Base-by-base conservation (phyloP, 495 filamentous ascomycete genomes). In the Paragyromitra xinjiangensis region DNA sequence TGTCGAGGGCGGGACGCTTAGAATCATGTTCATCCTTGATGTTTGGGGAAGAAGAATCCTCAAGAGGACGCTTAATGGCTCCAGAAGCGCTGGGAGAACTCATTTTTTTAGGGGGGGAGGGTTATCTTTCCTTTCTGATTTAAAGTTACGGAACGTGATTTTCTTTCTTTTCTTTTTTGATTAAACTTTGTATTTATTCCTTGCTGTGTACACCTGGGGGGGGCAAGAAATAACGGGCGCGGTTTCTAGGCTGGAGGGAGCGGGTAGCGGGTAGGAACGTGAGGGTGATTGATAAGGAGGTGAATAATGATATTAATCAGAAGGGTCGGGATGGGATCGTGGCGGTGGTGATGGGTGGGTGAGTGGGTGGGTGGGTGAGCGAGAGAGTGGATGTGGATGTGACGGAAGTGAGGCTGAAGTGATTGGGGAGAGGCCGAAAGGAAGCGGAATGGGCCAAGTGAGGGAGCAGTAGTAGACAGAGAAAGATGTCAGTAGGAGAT, bases 1-100 rank as follows among this genome's bases (percentile, higher is more conserved):
- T 99, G 86, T 98, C 94, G 69, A 98, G 88, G 61, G 96, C 96
- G 37, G 92, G 96, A 78, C 95, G 92, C 86, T 99, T 99, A 78
- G 96, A 95, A 78, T 99, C 95, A 84, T 97, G 96, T 80, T 97
- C 95, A 82, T 87, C 92, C 44, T 90, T 92, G 22, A 92, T 93
- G 34, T 94, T 95, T 4, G 95, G 94, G 3, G 95, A 98, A 53
- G 95, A 98, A 42, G 94, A 90, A 82, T 98, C 95, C 87, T 99
- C 95, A 64, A 98, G 90, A 75, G 95, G 95, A 77, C 95, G 94
- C 88, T 99, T 99, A 81, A 93, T 87, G 51, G 91, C 91, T 71
- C 83, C 82, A 66, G 83, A 79, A 87, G 88, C 75, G 87, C 84
- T 68, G 86, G 89, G 87, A 75, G 87, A 87, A 77, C 78, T 83